phyloP scores from a whole-genome alignment of 176 grass and related monocot genomes.

The Guadua angustifolia region DNA sequence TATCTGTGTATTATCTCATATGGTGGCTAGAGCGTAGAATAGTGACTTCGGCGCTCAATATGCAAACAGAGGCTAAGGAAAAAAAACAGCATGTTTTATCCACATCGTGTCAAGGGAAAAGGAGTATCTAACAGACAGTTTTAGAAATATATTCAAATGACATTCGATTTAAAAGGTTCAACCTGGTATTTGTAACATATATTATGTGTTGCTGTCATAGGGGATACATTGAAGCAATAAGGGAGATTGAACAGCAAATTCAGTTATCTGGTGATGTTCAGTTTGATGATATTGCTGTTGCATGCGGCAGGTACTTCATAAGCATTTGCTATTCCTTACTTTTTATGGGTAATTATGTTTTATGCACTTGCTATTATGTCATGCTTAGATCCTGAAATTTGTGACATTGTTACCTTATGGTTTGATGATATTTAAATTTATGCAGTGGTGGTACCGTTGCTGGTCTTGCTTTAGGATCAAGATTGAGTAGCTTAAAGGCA shows the following conservation, averaged over 20 bases:
- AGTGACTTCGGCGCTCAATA: neutral
- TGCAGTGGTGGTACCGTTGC: constrained; percentile 96
- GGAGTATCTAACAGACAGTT: neutral
- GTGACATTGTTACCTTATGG: neutral
- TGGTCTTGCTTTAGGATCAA: constrained; percentile 87
- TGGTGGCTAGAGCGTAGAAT: neutral
- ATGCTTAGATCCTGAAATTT: constrained; percentile 18
- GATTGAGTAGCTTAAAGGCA: constrained; percentile 82
- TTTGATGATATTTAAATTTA: constrained; percentile 39
- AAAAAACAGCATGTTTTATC: neutral
- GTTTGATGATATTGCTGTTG: constrained; percentile 92
- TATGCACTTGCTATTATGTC: neutral
- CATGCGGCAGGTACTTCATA: constrained; percentile 84
- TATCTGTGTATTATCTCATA: neutral
- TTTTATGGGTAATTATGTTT: constrained; percentile 2
- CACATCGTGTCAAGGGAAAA: neutral
- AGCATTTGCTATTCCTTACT: neutral
- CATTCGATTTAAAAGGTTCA: neutral
- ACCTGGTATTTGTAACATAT: neutral
- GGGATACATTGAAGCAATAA: constrained; percentile 96
- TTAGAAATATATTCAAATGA: neutral
- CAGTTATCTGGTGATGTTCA: constrained; percentile 50
- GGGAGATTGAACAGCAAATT: constrained; percentile 83
- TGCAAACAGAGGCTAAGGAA: neutral
- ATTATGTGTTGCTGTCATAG: constrained; percentile 45